Percentiles rank a stretch among this genome's conserved stretches.
These are phyloP conservation scores for Maudiozyma bulderi DNA, from an alignment of 805 yeast species.

Conservation along the genomic window DNA sequence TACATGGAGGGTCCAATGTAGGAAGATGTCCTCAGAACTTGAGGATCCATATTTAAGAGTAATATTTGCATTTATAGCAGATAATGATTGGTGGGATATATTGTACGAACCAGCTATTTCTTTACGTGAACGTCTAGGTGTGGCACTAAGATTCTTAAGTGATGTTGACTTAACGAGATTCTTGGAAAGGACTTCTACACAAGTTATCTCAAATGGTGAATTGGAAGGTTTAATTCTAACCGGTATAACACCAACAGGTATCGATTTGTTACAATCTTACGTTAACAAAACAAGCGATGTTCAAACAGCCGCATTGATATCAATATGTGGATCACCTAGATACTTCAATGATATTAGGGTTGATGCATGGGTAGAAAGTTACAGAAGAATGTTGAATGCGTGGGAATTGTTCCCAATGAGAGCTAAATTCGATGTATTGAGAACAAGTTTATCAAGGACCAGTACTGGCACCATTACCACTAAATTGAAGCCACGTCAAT, in stretches of 20 bases:
- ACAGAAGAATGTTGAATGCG: conserved; percentile 59
- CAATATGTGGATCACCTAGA: conserved; percentile 74
- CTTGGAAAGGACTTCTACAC: conserved; percentile 56
- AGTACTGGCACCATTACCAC: conserved; percentile 39
- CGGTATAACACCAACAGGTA: conserved; percentile 82
- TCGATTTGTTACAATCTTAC: conserved; percentile 72
- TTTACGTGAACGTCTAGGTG: conserved; percentile 78
- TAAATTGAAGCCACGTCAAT: conserved; percentile 56
- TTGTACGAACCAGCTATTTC: conserved; percentile 85
- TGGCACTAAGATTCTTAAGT: conserved; percentile 75
- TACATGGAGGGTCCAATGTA: conserved; percentile 90
- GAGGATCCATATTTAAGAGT: conserved; percentile 86
- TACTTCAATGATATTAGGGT: conserved; percentile 68
- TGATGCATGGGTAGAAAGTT: conserved; percentile 68
- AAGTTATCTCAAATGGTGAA: conserved; percentile 71
- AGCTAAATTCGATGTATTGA: conserved; percentile 76
- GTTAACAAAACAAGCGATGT: conserved; percentile 85
- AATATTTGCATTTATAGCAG: conserved; percentile 87
- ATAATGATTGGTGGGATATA: conserved; percentile 94
- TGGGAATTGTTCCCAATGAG: conserved; percentile 73
- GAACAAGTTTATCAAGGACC: conserved; percentile 54
- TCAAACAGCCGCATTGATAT: conserved; percentile 80
- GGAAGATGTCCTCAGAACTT: conserved; percentile 73
- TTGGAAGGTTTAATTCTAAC: conserved; percentile 84
- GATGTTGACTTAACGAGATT: conserved; percentile 71